These are phyloP conservation scores for Schoenoplectus triqueter DNA, from an alignment of 202 grass and related monocot genomes.

Conservation along the genomic window DNA sequence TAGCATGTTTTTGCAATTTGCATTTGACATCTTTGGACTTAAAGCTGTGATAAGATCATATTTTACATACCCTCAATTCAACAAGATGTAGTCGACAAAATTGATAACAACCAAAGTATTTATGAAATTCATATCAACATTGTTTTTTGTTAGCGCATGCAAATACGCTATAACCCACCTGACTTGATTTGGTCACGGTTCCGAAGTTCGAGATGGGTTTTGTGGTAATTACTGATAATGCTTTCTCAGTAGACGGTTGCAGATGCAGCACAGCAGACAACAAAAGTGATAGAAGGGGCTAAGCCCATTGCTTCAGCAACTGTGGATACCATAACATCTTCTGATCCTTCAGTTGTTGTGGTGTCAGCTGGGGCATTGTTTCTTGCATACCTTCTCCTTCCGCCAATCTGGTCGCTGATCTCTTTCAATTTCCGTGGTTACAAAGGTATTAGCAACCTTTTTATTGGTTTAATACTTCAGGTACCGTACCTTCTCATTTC, in stretches of 20 bases:
- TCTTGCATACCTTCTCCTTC: constrained; percentile 81
- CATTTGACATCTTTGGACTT: not conserved
- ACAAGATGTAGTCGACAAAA: not conserved
- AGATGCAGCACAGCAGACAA: constrained; percentile 64
- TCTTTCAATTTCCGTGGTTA: constrained; percentile 76
- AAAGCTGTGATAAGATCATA: not conserved
- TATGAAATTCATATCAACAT: not conserved
- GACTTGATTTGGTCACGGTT: not conserved
- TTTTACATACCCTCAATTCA: too few relatives aligned
- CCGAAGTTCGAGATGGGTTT: not conserved
- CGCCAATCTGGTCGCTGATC: constrained; percentile 70
- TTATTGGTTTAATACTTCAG: constrained; percentile 1
- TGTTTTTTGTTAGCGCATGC: not conserved
- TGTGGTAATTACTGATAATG: constrained; percentile 34
- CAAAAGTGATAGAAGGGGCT: constrained; percentile 68
- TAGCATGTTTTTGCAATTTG: not conserved
- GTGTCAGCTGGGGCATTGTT: constrained; percentile 64
- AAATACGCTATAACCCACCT: not conserved
- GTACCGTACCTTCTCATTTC: not conserved
- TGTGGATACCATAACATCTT: constrained; percentile 65
- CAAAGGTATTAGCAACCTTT: constrained; percentile 55
- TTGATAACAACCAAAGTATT: not conserved
- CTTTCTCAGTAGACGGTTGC: constrained; percentile 63
- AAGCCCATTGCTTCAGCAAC: constrained; percentile 77
- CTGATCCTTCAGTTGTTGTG: constrained; percentile 49